Conservation (phyloP, 345 rosid genomes). For the Arabis alpina region DNA sequence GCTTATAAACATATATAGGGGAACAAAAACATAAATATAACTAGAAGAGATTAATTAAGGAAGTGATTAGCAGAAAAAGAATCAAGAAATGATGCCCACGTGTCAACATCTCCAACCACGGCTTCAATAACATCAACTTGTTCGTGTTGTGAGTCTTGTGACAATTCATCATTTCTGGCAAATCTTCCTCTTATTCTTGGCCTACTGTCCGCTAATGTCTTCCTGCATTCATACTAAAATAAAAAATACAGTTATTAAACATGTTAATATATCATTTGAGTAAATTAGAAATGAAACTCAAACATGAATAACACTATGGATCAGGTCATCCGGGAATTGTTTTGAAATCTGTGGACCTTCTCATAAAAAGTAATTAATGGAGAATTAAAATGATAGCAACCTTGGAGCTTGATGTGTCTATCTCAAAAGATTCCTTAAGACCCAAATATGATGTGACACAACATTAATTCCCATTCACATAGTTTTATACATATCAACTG, state of each 20-base stretch:
- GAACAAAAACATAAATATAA: slow-evolving; percentile 8
- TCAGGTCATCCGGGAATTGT: neutral
- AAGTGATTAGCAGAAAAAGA: slow-evolving; percentile 57
- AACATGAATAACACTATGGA: neutral
- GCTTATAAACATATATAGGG: slow-evolving; percentile 28
- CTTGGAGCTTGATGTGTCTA: slow-evolving; percentile 38
- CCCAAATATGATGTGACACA: slow-evolving; percentile 41
- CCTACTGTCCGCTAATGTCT: slow-evolving; percentile 93
- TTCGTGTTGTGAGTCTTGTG: slow-evolving; percentile 52
- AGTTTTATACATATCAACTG: slow-evolving; percentile 18
- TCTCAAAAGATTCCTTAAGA: slow-evolving; percentile 41
- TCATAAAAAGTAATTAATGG: neutral
- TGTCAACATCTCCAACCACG: slow-evolving; percentile 65
- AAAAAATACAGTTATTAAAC: neutral
- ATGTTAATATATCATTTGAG: no score
- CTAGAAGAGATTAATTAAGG: slow-evolving; percentile 40
- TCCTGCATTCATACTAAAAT: slow-evolving; percentile 84
- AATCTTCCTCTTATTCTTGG: slow-evolving; percentile 94
- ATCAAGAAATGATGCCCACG: slow-evolving; percentile 71
- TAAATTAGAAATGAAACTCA: no score
- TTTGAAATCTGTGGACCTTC: slow-evolving; percentile 17
- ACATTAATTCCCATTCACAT: slow-evolving; percentile 30
- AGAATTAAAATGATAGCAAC: slow-evolving; percentile 26
- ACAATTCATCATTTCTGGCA: slow-evolving; percentile 82
- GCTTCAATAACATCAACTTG: slow-evolving; percentile 49